Percentiles rank a stretch among this genome's conserved stretches.
phyloP scores from a whole-genome alignment of 768 basidiomycete species.

The Russula compacta region DNA sequence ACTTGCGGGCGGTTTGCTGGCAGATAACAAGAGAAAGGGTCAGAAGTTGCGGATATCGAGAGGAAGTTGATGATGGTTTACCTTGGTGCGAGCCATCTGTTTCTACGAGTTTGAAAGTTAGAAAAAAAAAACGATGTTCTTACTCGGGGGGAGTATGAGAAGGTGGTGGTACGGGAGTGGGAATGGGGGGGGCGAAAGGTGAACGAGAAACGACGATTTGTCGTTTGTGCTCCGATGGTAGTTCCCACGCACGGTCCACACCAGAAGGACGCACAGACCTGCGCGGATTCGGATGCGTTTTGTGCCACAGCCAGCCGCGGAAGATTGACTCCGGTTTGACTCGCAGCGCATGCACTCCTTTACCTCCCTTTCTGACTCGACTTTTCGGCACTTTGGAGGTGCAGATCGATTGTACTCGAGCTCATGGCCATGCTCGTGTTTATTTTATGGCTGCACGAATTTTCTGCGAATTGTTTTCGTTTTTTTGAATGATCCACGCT shows the following conservation, averaged over 20 bases:
- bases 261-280: conserved; percentile 12
- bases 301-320: conserved; percentile 20
- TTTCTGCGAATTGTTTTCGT: conserved; percentile 8
- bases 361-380: conserved; percentile 1
- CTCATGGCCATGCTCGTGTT: not conserved
- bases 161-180: conserved; percentile 17
- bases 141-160: conserved; percentile 9
- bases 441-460: not conserved
- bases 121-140: conserved; percentile 12
- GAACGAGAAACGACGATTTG: conserved; percentile 21
- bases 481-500: conserved; percentile 1
- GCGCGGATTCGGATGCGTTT: conserved; percentile 21
- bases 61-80: conserved; percentile 23
- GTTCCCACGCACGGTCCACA: conserved; percentile 19
- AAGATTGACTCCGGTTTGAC: conserved; percentile 16
- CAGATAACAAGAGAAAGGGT: conserved; percentile 24
- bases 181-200: conserved; percentile 4
- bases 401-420: not conserved
- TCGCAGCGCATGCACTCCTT: not conserved
- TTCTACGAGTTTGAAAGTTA: conserved; percentile 15
- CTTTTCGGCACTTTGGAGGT: not conserved
- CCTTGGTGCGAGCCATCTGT: conserved; percentile 85
- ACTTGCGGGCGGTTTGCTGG: conserved; percentile 98
- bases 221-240: conserved; percentile 21
- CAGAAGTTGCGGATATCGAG: not conserved